Conservation (phyloP, 2,329 filamentous ascomycete species). For the Didymella exigua region DNA sequence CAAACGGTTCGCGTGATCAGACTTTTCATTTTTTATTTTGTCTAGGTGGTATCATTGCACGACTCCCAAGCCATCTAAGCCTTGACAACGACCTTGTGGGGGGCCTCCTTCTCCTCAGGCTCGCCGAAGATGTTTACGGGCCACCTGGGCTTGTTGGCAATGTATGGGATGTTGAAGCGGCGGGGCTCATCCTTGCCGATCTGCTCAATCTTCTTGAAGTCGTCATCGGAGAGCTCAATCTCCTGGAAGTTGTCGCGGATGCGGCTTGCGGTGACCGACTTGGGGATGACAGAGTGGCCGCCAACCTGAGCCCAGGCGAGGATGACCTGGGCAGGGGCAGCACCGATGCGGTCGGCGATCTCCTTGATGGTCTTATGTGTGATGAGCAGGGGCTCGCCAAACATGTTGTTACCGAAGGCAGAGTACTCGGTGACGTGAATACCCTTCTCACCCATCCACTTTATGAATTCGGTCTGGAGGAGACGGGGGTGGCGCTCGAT, state of each 20-base stretch:
- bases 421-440: conserved; percentile 41
- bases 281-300: conserved; percentile 41
- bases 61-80: conserved; percentile 7
- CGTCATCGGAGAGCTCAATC: conserved; percentile 35
- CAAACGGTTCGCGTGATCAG: not conserved
- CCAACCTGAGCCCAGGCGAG: conserved; percentile 84
- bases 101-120: conserved; percentile 58
- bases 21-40: conserved; percentile 5
- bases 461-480: conserved; percentile 36
- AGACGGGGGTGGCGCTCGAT: conserved; percentile 40
- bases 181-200: conserved; percentile 67
- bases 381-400: conserved; percentile 54
- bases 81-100: conserved; percentile 52
- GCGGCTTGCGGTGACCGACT: conserved; percentile 39
- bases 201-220: conserved; percentile 42
- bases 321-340: conserved; percentile 77
- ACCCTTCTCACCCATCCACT: conserved; percentile 39
- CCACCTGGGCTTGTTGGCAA: conserved; percentile 59
- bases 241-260: conserved; percentile 43
- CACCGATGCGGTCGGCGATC: conserved; percentile 66
- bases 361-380: conserved; percentile 65
- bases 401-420: conserved; percentile 62
- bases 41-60: conserved; percentile 10
- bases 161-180: conserved; percentile 56
- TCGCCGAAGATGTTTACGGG: conserved; percentile 63